A percentile compares a stretch with the other conserved stretches of the same genome.
phyloP scores from a whole-genome alignment of 345 rosid genomes.

The Zanthoxylum bungeanum region DNA sequence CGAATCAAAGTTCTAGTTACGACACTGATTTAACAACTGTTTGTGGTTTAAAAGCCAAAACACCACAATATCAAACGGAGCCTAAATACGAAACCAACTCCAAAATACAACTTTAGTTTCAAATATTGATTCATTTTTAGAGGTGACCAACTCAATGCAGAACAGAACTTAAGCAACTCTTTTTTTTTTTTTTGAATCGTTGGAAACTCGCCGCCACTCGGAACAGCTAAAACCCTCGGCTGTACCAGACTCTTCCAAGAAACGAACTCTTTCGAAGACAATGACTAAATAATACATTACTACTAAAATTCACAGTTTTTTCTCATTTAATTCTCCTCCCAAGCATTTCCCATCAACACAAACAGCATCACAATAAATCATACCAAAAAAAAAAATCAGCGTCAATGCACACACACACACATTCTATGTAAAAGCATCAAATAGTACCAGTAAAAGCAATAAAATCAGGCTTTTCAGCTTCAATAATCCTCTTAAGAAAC shows the following conservation, averaged over 20 bases:
- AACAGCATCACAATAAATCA: not conserved
- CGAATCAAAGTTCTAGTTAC: no score
- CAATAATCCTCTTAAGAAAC: conserved; percentile 66
- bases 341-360: not conserved
- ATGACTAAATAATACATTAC: not conserved
- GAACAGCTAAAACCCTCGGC: not conserved
- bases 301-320: not conserved
- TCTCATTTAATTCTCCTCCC: not conserved
- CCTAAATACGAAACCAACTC: no score
- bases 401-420: not conserved
- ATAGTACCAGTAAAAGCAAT: conserved; percentile 73
- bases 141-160: not conserved
- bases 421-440: not conserved
- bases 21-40: no score
- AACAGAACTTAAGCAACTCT: no score
- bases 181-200: no score
- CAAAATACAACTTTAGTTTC: not conserved
- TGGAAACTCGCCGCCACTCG: no score
- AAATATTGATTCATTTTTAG: not conserved
- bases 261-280: no score
- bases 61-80: no score
- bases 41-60: no score
- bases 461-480: conserved; percentile 75
- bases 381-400: not conserved
- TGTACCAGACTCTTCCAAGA: not conserved